A percentile compares a stretch with the other conserved stretches of the same genome.
phyloP scores from a whole-genome alignment of 2,329 filamentous ascomycete species.

The Hypoxylon sp. region DNA sequence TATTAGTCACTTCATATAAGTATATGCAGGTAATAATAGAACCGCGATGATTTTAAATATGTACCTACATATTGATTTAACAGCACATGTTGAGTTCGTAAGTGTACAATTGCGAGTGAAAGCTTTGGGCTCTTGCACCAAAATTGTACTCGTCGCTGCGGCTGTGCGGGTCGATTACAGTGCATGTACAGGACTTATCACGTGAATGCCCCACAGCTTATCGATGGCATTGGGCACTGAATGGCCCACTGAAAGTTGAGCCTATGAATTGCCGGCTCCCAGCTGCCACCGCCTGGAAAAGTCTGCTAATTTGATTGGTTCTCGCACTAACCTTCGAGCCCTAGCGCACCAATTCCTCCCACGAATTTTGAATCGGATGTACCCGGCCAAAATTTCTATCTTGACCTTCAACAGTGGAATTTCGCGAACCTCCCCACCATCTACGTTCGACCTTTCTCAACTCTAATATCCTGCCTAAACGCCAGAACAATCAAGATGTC shows the following conservation, averaged over 20 bases:
- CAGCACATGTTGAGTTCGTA: background rate
- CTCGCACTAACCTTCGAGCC: conserved; percentile 38
- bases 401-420: conserved; percentile 50
- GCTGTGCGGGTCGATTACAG: background rate
- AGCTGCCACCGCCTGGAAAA: conserved; percentile 23
- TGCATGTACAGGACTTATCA: conserved; percentile 2
- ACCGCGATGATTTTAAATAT: background rate
- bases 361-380: conserved; percentile 48
- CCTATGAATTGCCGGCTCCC: conserved; percentile 35
- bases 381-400: conserved; percentile 54
- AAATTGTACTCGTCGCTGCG: background rate
- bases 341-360: conserved; percentile 47
- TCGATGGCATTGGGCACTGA: background rate
- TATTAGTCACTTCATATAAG: background rate
- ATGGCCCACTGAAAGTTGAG: background rate
- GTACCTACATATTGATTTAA: background rate
- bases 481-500: conserved; percentile 72
- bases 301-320: conserved; percentile 23
- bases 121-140: too few species aligned
- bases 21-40: background rate
- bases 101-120: too few species aligned
- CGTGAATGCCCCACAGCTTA: conserved; percentile 21
- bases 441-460: conserved; percentile 46
- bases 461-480: conserved; percentile 39
- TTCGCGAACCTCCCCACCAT: conserved; percentile 55